phyloP scores from a whole-genome alignment of 2,329 filamentous ascomycete genomes.

The Aspergillus fischeri region DNA sequence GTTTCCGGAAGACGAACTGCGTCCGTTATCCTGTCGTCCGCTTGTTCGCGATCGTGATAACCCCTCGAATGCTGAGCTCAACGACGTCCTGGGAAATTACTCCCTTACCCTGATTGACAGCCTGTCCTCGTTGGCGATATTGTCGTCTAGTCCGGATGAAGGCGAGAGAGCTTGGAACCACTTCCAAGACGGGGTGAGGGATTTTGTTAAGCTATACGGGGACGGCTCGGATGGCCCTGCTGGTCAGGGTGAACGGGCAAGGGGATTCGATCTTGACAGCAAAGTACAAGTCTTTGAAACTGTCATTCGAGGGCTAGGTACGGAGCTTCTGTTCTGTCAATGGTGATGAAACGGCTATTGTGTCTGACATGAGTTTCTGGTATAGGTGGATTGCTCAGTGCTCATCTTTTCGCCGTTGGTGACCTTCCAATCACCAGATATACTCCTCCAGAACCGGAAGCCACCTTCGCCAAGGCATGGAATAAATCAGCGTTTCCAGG shows the following conservation, averaged over 20 bases:
- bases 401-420: slow-evolving; percentile 87
- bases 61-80: slow-evolving; percentile 76
- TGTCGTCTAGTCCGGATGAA: slow-evolving; percentile 62
- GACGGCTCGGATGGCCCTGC: slow-evolving; percentile 68
- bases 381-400: slow-evolving; percentile 76
- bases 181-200: slow-evolving; percentile 75
- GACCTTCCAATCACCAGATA: slow-evolving; percentile 85
- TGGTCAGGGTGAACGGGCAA: slow-evolving; percentile 67
- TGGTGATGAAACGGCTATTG: neutral
- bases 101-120: slow-evolving; percentile 94
- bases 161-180: slow-evolving; percentile 61
- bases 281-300: slow-evolving; percentile 99
- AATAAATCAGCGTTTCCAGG: slow-evolving; percentile 29
- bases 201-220: slow-evolving; percentile 78
- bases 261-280: slow-evolving; percentile 90
- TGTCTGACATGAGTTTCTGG: slow-evolving; percentile 3
- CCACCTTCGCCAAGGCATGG: slow-evolving; percentile 39
- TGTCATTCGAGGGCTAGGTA: slow-evolving; percentile 73
- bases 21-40: slow-evolving; percentile 78
- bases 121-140: slow-evolving; percentile 85
- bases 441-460: slow-evolving; percentile 45
- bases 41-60: slow-evolving; percentile 79
- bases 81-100: slow-evolving; percentile 96
- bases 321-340: slow-evolving; percentile 3
- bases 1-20: slow-evolving; percentile 93